A percentile compares a stretch with the other conserved stretches of the same genome.
phyloP scores from a whole-genome alignment of 108 stramenopile species.

The Epithemia pelagica region DNA sequence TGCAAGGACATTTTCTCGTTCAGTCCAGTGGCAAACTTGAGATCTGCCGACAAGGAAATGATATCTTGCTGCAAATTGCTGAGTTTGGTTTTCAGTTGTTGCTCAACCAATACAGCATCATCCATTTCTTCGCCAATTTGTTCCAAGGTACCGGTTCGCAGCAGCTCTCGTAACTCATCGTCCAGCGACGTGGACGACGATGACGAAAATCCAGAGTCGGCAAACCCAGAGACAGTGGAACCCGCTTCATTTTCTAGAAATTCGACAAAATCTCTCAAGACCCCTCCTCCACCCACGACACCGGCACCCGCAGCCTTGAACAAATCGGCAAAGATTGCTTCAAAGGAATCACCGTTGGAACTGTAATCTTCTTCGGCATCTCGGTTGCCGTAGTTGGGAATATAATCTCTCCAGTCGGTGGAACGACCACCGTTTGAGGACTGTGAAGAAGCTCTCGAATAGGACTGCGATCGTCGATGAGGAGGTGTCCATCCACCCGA shows the following conservation, averaged over 20 bases:
- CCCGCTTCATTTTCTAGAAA: conserved; percentile 78
- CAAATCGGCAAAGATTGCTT: conserved; percentile 66
- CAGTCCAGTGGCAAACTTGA: conserved; percentile 32
- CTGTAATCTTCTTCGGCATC: conserved; percentile 56
- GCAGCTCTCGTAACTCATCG: conserved; percentile 35
- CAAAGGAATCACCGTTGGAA: conserved; percentile 71
- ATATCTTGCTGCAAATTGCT: conserved; percentile 44
- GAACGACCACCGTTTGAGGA: neutral
- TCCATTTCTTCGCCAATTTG: conserved; percentile 77
- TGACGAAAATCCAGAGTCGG: neutral
- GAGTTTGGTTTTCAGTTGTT: conserved; percentile 55
- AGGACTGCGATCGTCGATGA: conserved; percentile 49
- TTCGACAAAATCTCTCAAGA: conserved; percentile 69
- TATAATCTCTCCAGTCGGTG: conserved; percentile 64
- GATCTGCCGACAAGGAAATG: conserved; percentile 42
- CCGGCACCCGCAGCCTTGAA: conserved; percentile 43
- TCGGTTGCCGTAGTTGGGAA: conserved; percentile 57
- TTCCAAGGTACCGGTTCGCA: conserved; percentile 48
- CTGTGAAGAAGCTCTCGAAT: conserved; percentile 5
- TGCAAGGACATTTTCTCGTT: conserved; percentile 61
- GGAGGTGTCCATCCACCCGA: conserved; percentile 55
- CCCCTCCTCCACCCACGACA: conserved; percentile 32
- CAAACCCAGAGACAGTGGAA: conserved; percentile 13
- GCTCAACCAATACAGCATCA: conserved; percentile 62
- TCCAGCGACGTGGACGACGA: conserved; percentile 42